phyloP scores from a whole-genome alignment of 257 asterid species.

The Solanum sparsipilum region DNA sequence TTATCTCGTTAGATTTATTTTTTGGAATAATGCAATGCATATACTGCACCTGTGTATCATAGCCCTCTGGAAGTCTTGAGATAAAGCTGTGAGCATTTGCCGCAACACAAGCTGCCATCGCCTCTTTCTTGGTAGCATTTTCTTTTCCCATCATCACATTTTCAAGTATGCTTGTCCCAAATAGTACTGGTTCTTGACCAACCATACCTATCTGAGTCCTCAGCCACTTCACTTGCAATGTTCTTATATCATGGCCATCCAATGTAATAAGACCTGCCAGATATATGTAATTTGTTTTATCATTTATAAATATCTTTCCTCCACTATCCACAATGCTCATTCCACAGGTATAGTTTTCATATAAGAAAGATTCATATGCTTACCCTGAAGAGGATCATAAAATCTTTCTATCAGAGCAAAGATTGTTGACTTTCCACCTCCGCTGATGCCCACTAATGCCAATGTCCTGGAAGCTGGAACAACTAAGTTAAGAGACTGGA shows the following conservation, averaged over 20 bases:
- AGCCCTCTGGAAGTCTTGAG: constrained; percentile 57
- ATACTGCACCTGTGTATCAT: constrained; percentile 51
- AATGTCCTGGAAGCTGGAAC: constrained; percentile 55
- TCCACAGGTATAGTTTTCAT: neutral
- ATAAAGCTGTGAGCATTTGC: constrained; percentile 71
- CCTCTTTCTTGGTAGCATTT: constrained; percentile 63
- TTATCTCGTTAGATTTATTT: neutral
- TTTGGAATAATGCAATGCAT: neutral
- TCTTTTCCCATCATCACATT: constrained; percentile 76
- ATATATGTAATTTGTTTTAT: neutral
- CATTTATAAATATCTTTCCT: neutral
- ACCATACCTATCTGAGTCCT: constrained; percentile 83
- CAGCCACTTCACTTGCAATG: constrained; percentile 84
- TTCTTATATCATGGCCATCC: constrained; percentile 69
- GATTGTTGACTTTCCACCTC: constrained; percentile 77
- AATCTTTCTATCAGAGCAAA: constrained; percentile 75
- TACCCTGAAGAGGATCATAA: constrained; percentile 68
- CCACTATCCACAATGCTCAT: neutral
- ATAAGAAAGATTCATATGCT: neutral
- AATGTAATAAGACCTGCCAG: constrained; percentile 43
- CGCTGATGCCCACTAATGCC: constrained; percentile 71
- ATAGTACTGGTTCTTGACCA: constrained; percentile 80
- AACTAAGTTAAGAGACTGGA: constrained; percentile 44
- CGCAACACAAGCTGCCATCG: constrained; percentile 47
- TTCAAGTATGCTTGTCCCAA: constrained; percentile 63